Evolutionary conservation across 2,329 filamentous ascomycete species (phyloP).

Genomic region (Trichophyton benhamiae): DNA sequence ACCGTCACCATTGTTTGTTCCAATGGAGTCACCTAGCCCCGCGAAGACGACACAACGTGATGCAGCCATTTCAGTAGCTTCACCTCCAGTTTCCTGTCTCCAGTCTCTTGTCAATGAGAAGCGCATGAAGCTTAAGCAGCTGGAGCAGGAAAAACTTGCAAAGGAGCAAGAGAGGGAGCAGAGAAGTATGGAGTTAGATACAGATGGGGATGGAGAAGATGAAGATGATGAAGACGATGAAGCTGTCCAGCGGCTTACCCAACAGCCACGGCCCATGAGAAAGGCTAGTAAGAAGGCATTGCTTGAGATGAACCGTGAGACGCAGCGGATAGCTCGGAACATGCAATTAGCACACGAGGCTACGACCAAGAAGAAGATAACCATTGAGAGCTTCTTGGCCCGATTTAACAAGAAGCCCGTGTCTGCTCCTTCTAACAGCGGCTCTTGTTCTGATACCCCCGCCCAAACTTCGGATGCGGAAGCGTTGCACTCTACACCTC

Average conservation of each 20-base stretch:
- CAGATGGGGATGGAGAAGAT: conserved; percentile 33
- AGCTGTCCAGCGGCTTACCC: conserved; percentile 46
- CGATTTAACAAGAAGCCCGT: conserved; percentile 60
- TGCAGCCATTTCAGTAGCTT: conserved; percentile 7
- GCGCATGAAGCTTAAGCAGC: conserved; percentile 55
- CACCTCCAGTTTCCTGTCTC: conserved; percentile 47
- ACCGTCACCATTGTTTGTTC: conserved; percentile 36
- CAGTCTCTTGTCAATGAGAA: conserved; percentile 62
- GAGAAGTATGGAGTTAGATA: conserved; percentile 22
- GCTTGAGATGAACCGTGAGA: conserved; percentile 90
- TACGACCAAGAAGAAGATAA: conserved; percentile 82
- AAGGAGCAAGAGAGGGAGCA: conserved; percentile 19
- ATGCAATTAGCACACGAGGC: conserved; percentile 86
- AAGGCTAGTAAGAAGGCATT: conserved; percentile 91
- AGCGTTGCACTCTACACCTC: conserved; percentile 49
- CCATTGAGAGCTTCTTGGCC: conserved; percentile 69
- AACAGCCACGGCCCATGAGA: conserved; percentile 53
- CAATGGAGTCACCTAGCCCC: conserved; percentile 7
- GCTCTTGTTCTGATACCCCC: conserved; percentile 40
- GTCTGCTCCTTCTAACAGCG: conserved; percentile 18
- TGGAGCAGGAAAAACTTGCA: conserved; percentile 40
- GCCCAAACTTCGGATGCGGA: conserved; percentile 31
- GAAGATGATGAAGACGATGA: conserved; percentile 47
- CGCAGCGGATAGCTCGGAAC: conserved; percentile 76
- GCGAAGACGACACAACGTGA: background rate